A percentile compares a stretch with the other conserved stretches of the same genome.
Conservation (phyloP, 192 early-diverging fungal species). For the Coemansia sp. region DNA sequence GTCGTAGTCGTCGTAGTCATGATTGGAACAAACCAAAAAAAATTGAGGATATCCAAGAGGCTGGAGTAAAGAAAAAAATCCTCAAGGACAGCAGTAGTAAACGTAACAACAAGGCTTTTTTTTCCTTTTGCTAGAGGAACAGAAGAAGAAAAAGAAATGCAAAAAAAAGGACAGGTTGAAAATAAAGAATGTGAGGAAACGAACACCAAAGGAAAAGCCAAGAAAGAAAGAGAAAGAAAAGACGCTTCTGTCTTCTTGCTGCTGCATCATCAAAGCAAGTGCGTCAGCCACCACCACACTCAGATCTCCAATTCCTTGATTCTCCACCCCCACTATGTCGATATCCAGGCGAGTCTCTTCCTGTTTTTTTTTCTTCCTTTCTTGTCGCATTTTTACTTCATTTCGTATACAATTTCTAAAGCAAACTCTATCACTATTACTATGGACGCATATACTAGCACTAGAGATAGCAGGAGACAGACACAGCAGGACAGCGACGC, state of each 20-base stretch:
- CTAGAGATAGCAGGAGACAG: not conserved
- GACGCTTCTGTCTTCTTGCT: not conserved
- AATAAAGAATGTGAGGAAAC: not conserved
- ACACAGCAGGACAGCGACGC: not conserved
- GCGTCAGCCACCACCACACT: not conserved
- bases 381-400: not conserved
- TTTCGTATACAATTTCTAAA: not conserved
- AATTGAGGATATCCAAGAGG: not conserved
- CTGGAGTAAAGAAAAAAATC: constrained; percentile 11
- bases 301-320: not conserved
- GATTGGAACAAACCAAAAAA: not conserved
- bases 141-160: constrained; percentile 8
- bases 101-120: not conserved
- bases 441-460: constrained; percentile 7
- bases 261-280: constrained; percentile 1
- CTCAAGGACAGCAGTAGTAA: constrained; percentile 11
- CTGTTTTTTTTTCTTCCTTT: not conserved
- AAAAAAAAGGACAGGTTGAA: not conserved
- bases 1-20: not conserved
- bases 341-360: not conserved
- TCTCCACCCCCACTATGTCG: not conserved
- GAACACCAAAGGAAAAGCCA: not conserved
- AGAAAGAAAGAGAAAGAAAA: not conserved
- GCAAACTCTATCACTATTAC: not conserved
- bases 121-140: not conserved